phyloP scores from a whole-genome alignment of 306 rosid genomes.

The cucumber (Cucumis sativus) region DNA sequence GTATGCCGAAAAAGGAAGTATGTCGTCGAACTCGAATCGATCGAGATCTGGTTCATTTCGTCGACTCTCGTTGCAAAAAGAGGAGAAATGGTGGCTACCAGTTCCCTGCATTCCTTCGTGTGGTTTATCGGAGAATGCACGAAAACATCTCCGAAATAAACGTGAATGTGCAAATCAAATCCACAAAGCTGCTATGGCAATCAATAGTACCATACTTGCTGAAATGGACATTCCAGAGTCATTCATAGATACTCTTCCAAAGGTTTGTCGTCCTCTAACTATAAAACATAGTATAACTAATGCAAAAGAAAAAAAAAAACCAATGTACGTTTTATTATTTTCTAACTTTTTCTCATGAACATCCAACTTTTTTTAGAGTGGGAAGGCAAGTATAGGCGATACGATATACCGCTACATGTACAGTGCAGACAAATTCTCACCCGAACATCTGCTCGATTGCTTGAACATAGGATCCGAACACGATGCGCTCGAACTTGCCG shows the following conservation, averaged over 20 bases:
- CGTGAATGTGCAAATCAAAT: slow-evolving; percentile 79
- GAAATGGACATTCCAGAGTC: slow-evolving; percentile 90
- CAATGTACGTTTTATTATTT: too few relatives aligned
- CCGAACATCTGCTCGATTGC: slow-evolving; percentile 46
- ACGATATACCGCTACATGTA: slow-evolving; percentile 51
- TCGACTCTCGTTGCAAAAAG: slow-evolving; percentile 45
- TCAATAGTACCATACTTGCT: slow-evolving; percentile 74
- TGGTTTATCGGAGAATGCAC: slow-evolving; percentile 65
- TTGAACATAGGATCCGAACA: slow-evolving; percentile 70
- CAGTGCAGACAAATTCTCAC: slow-evolving; percentile 55
- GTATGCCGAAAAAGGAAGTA: slow-evolving; percentile 85
- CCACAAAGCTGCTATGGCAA: slow-evolving; percentile 95
- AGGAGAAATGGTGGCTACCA: slow-evolving; percentile 98
- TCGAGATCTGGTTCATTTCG: slow-evolving; percentile 59
- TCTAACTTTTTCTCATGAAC: neutral
- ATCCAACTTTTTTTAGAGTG: slow-evolving; percentile 37
- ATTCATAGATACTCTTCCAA: slow-evolving; percentile 66
- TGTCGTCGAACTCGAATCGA: slow-evolving; percentile 43
- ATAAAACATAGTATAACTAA: neutral
- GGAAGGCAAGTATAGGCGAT: slow-evolving; percentile 75
- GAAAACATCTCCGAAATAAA: slow-evolving; percentile 56
- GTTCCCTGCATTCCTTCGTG: slow-evolving; percentile 62
- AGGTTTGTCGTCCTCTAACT: slow-evolving; percentile 31
- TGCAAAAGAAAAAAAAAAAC: too few relatives aligned
- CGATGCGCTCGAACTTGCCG: slow-evolving; percentile 85